Conservation (phyloP, 2,329 filamentous ascomycete genomes). For the Ambrosiella cleistominuta region DNA sequence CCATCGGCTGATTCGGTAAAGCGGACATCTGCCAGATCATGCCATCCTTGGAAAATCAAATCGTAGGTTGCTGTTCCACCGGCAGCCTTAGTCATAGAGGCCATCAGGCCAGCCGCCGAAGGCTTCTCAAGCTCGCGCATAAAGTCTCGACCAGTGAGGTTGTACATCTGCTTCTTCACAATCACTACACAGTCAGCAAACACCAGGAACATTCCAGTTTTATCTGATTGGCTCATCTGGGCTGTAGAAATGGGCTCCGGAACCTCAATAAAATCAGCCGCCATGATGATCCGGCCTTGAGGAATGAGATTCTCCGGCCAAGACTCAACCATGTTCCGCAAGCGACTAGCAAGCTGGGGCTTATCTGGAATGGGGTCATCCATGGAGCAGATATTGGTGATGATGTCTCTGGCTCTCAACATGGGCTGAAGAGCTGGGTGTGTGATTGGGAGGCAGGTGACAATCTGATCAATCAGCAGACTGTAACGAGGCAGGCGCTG, state of each 20-base stretch:
- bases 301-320: constrained; percentile 61
- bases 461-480: constrained; percentile 88
- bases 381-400: constrained; percentile 91
- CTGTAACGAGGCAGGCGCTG: constrained; percentile 89
- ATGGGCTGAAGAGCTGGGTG: constrained; percentile 72
- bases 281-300: constrained; percentile 61
- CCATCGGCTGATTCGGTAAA: constrained; percentile 55
- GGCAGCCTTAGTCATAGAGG: constrained; percentile 45
- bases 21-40: constrained; percentile 50
- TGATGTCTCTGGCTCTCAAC: constrained; percentile 78
- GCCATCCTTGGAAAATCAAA: constrained; percentile 57
- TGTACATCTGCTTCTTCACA: constrained; percentile 49
- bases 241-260: constrained; percentile 43
- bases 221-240: constrained; percentile 16
- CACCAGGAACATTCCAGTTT: constrained; percentile 54
- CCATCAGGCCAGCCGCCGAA: constrained; percentile 43
- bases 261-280: constrained; percentile 64
- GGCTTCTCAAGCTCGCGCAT: constrained; percentile 74
- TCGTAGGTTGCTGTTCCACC: constrained; percentile 48
- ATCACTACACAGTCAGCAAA: constrained; percentile 72
- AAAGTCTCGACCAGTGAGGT: constrained; percentile 56
- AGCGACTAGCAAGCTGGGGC: constrained; percentile 52
- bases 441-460: constrained; percentile 64
- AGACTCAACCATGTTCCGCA: constrained; percentile 58
- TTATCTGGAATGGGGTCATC: constrained; percentile 55